phyloP scores from a whole-genome alignment of 768 basidiomycete species.

The Chlorophyllum brunneum region DNA sequence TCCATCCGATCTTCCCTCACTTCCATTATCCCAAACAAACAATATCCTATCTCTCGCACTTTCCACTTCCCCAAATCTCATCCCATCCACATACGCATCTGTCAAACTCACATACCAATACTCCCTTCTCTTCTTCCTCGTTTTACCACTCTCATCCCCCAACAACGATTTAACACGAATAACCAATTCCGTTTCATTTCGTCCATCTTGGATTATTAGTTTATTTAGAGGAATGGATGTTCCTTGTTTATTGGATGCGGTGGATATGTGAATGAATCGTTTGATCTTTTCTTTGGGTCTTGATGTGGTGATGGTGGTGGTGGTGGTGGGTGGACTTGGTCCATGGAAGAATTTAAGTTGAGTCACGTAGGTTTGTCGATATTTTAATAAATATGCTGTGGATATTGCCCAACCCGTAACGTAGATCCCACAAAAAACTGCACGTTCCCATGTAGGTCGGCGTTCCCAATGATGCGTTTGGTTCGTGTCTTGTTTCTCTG shows the following conservation, averaged over 20 bases:
- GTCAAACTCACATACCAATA: conserved; percentile 32
- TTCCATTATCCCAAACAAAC: conserved; percentile 23
- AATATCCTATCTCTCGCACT: conserved; percentile 25
- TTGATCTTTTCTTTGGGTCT: neutral
- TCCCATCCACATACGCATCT: conserved; percentile 24
- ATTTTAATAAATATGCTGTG: conserved; percentile 21
- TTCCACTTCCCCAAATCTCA: conserved; percentile 10
- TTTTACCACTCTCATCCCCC: neutral
- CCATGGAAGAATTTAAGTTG: conserved; percentile 30
- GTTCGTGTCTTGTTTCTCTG: neutral
- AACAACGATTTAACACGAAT: conserved; percentile 23
- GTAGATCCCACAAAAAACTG: conserved; percentile 26
- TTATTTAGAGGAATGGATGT: conserved; percentile 21
- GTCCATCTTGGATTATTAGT: conserved; percentile 26
- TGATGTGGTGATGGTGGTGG: neutral
- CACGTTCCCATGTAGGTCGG: conserved; percentile 32
- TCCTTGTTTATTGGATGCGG: conserved; percentile 21
- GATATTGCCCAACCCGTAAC: conserved; percentile 27
- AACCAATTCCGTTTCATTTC: conserved; percentile 29
- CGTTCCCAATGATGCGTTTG: conserved; percentile 19
- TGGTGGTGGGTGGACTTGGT: conserved; percentile 22
- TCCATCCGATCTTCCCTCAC: conserved; percentile 10
- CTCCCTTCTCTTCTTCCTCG: conserved; percentile 15
- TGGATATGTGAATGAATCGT: conserved; percentile 8
- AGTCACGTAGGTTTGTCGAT: conserved; percentile 15